phyloP scores from a whole-genome alignment of 805 yeast genomes.

The Peterozyma toletana region DNA sequence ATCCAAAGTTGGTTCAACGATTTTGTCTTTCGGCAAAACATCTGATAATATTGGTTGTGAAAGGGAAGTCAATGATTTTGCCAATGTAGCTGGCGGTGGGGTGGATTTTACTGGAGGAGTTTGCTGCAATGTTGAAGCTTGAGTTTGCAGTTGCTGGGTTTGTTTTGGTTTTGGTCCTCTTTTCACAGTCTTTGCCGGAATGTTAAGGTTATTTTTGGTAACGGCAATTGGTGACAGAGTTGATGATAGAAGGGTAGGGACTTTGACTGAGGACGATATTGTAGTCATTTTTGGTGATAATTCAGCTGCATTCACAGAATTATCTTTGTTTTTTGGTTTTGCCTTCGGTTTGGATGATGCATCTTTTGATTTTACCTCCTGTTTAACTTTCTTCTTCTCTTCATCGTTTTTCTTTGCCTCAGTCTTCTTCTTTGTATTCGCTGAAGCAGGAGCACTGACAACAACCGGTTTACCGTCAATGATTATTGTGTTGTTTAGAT shows the following conservation, averaged over 20 bases:
- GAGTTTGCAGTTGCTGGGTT: not conserved
- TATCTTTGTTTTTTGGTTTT: not conserved
- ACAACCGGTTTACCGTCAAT: slow-evolving; percentile 7
- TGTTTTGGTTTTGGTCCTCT: slow-evolving; percentile 3
- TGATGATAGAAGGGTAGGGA: not conserved
- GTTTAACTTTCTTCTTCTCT: slow-evolving; percentile 3
- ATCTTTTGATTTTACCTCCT: not conserved
- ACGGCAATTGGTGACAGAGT: not conserved
- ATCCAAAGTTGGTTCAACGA: not conserved
- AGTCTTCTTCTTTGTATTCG: slow-evolving; percentile 3
- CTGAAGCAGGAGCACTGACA: slow-evolving; percentile 1
- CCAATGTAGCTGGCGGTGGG: slow-evolving; percentile 1
- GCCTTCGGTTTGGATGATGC: slow-evolving; percentile 11
- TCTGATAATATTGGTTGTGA: slow-evolving; percentile 4
- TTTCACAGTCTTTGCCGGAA: slow-evolving; percentile 1
- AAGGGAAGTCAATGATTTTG: slow-evolving; percentile 1
- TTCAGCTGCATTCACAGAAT: not conserved
- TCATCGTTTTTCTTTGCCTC: slow-evolving; percentile 1
- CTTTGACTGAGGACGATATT: not conserved
- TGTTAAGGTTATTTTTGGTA: not conserved
- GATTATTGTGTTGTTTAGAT: slow-evolving; percentile 5
- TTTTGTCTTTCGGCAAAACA: not conserved
- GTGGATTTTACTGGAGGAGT: not conserved
- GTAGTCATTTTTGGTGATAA: not conserved
- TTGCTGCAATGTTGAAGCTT: no score